These are phyloP conservation scores for Protostelium mycophagum DNA, from an alignment of 78 protist genomes.

Conservation along the genomic window DNA sequence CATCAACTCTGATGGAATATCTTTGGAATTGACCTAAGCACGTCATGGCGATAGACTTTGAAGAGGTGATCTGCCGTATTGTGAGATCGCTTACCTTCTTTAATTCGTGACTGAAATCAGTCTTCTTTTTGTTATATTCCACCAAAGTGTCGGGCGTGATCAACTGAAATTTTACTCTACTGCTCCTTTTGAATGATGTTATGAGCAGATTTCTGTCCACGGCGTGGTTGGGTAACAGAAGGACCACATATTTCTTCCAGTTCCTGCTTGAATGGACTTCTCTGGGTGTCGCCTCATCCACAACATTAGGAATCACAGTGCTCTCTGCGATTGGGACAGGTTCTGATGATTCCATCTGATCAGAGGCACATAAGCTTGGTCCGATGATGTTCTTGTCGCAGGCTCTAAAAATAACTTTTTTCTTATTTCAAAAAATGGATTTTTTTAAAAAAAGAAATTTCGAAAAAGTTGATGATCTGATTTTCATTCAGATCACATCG, in stretches of 20 bases:
- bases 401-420: too few species aligned
- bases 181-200: not conserved
- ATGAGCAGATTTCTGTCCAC: not conserved
- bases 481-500: too few species aligned
- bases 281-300: too few species aligned
- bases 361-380: too few species aligned
- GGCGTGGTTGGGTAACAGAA: not conserved
- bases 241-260: not conserved
- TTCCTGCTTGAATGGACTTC: not conserved
- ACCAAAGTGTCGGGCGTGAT: not conserved
- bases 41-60: too few species aligned
- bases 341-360: too few species aligned
- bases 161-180: not conserved
- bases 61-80: not conserved
- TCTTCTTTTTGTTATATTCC: not conserved
- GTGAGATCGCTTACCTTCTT: not conserved
- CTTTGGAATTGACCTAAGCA: not conserved
- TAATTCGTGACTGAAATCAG: not conserved
- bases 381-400: too few species aligned
- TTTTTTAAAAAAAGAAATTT: too few species aligned
- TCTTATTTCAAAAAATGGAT: too few species aligned
- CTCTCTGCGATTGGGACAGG: too few species aligned
- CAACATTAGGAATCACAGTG: too few species aligned
- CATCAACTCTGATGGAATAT: not conserved
- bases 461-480: too few species aligned